Percentiles rank a stretch among this genome's conserved stretches.
Conservation (phyloP, 768 basidiomycete genomes). For the Suillus weaverae region DNA sequence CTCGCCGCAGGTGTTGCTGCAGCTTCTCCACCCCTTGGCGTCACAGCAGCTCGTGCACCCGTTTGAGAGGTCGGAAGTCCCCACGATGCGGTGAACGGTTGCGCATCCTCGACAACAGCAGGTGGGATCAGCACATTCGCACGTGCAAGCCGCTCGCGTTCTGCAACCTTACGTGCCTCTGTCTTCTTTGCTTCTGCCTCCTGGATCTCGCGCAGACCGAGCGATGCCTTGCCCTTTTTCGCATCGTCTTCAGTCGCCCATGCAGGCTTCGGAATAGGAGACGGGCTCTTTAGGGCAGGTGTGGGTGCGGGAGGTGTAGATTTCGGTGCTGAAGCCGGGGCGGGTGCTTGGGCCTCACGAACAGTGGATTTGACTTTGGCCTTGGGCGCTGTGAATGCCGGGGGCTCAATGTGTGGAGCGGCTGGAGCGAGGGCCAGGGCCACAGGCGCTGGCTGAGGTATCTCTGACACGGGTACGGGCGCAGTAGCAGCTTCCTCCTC, state of each 20-base stretch:
- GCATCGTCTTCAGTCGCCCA: conserved; percentile 73
- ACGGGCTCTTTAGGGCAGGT: conserved; percentile 20
- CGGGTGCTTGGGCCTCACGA: conserved; percentile 22
- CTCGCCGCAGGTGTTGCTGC: conserved; percentile 30
- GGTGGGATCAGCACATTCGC: conserved; percentile 37
- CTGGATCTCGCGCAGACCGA: conserved; percentile 92
- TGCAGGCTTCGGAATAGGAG: conserved; percentile 46
- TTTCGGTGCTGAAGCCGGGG: conserved; percentile 23
- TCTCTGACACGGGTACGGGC: conserved; percentile 10
- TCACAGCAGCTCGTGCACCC: conserved; percentile 46
- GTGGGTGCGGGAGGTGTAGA: conserved; percentile 9
- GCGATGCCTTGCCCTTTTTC: conserved; percentile 50
- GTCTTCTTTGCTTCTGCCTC: conserved; percentile 84
- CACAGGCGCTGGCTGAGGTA: conserved; percentile 11
- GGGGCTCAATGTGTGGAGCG: conserved; percentile 13
- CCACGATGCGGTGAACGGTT: conserved; percentile 75
- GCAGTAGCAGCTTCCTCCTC: conserved; percentile 19
- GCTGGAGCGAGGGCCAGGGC: conserved; percentile 12
- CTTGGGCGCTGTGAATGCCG: conserved; percentile 24
- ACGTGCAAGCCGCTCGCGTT: conserved; percentile 64
- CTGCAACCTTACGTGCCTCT: conserved; percentile 72
- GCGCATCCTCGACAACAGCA: conserved; percentile 52
- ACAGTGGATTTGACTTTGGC: conserved; percentile 28
- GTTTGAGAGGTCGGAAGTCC: conserved; percentile 84
- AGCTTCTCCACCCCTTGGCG: conserved; percentile 43